Base-by-base conservation (phyloP, 495 filamentous ascomycete species). In the Penicillium soppii region DNA sequence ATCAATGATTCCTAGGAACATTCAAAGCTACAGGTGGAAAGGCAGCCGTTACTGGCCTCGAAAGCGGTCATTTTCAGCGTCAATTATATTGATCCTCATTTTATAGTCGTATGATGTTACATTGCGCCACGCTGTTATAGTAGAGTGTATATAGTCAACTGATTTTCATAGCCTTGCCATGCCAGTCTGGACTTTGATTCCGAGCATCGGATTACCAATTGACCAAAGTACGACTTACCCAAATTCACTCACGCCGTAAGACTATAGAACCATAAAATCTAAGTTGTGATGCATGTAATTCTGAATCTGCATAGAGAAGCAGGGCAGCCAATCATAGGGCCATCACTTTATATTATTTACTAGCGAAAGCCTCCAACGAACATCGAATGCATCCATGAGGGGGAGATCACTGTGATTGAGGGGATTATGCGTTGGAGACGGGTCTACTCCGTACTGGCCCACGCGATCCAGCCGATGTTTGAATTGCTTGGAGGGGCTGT, bases 311-410 rank as follows among this genome's bases (percentile, higher is more conserved):
- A 41, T 21, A 36, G 17, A 33, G 29, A 32, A 41, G 20, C 19
- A 22, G 17, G 47, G 36, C 47, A 41, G 37, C 47, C 47, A 49
- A 41, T 49, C 36, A 49, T 4, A 4, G 26, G 1, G 5, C 13
- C 19, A 30, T 38, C 25, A 40, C 16, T 23, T 29, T 22, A 47
- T 20, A 15, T n/a, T 2, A 9, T 36, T 47, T 8, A 19, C 44
- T 47, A 35, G 29, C 30, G 20, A 29, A 13, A 36, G n/a, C 36
- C 32, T 32, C 47, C 41, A 33, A 30, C 37, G 37, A 29, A 40
- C 47, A 39, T 49, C 41, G 36, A 36, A 41, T 41, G 35, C 26
- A 40, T 40, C 17, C 4, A 13, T 48, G 35, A 48, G 35, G 45
- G 45, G 45, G 13, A 41, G 19, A 29, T 49, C 21, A 23, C 19